phyloP scores from a whole-genome alignment of 2,329 filamentous ascomycete species.

The Cladosporium sp. region DNA sequence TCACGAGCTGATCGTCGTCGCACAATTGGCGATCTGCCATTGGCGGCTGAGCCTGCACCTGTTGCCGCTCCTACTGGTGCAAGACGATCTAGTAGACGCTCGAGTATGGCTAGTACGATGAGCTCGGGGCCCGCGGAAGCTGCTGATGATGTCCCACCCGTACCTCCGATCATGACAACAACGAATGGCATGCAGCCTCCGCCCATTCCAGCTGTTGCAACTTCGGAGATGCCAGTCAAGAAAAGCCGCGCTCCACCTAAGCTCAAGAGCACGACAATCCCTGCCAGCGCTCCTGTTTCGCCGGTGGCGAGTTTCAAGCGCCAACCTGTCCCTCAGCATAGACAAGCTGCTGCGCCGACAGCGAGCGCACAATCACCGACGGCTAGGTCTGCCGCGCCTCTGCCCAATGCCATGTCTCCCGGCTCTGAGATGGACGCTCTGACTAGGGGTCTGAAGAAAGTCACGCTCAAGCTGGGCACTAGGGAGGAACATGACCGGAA shows the following conservation, averaged over 20 bases:
- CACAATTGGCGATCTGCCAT: conserved; percentile 38
- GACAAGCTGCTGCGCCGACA: background rate
- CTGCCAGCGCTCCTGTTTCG: conserved; percentile 32
- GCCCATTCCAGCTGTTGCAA: conserved; percentile 14
- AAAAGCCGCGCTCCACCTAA: conserved; percentile 25
- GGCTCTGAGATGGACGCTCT: conserved; percentile 46
- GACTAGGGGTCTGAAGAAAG: conserved; percentile 51
- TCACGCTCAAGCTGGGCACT: conserved; percentile 56
- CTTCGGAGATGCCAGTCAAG: conserved; percentile 21
- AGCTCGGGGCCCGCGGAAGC: conserved; percentile 14
- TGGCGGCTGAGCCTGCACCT: conserved; percentile 16
- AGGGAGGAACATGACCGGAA: conserved; percentile 52
- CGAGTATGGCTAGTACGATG: conserved; percentile 30
- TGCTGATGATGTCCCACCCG: conserved; percentile 16
- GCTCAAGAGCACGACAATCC: conserved; percentile 12
- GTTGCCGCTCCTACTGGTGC: conserved; percentile 22
- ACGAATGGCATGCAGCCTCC: conserved; percentile 30
- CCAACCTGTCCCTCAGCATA: background rate
- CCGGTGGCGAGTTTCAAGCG: conserved; percentile 33
- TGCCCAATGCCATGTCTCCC: conserved; percentile 5
- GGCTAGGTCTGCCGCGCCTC: background rate
- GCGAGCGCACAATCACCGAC: background rate
- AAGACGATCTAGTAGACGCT: conserved; percentile 22
- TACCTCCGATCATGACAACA: background rate
- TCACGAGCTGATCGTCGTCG: conserved; percentile 21